These are phyloP conservation scores for Tricholoma sp. DNA, from an alignment of 768 basidiomycete species.

Conservation along the genomic window DNA sequence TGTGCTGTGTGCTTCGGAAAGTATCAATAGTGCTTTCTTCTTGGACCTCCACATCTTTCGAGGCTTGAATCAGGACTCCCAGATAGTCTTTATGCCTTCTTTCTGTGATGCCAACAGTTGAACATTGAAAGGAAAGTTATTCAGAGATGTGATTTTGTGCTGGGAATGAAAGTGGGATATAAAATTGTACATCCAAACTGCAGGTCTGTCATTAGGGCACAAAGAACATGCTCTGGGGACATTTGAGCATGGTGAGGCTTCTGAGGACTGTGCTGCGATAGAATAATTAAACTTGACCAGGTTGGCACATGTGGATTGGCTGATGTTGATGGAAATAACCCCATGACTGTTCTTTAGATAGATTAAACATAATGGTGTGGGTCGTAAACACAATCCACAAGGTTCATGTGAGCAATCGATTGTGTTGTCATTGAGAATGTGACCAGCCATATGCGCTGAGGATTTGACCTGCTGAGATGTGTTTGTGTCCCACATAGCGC, in stretches of 20 bases:
- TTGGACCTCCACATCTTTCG: too few species aligned
- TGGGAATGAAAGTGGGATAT: background rate
- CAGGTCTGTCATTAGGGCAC: background rate
- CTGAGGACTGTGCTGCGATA: background rate
- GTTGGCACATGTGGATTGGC: background rate
- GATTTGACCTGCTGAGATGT: background rate
- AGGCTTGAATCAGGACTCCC: too few species aligned
- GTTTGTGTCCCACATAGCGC: background rate
- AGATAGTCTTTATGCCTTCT: too few species aligned
- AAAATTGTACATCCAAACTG: conserved; percentile 1
- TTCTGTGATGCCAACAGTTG: too few species aligned
- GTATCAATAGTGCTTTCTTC: background rate
- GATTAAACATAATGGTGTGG: background rate
- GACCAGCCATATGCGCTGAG: background rate
- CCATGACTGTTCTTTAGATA: background rate
- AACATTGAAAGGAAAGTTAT: too few species aligned
- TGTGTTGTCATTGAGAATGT: background rate
- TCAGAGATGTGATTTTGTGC: background rate
- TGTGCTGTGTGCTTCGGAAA: background rate
- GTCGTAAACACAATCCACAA: background rate
- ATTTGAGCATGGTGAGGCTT: background rate
- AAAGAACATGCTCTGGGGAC: background rate
- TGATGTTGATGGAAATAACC: background rate
- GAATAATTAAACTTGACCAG: background rate
- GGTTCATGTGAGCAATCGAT: background rate